phyloP scores from a whole-genome alignment of 1,284 basidiomycete species.

The Malassezia japonica region DNA sequence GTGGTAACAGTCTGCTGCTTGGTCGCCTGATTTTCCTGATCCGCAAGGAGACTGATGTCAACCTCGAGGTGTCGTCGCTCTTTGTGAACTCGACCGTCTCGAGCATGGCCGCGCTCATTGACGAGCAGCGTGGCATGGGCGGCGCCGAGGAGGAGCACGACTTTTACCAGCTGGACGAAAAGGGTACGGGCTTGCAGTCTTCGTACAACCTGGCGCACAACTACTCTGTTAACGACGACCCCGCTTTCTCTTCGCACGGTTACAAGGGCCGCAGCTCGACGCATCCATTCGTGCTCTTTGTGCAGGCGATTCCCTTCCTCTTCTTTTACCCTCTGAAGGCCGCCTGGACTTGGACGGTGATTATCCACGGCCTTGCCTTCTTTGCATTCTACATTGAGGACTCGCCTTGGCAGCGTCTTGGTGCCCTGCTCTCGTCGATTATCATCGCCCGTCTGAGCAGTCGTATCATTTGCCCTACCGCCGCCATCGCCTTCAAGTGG shows the following conservation, averaged over 20 bases:
- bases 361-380: constrained; percentile 46
- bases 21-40: constrained; percentile 45
- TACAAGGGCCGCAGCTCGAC: constrained; percentile 44
- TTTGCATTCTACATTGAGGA: constrained; percentile 48
- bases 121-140: constrained; percentile 31
- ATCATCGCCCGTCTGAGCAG: constrained; percentile 42
- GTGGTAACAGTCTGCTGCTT: constrained; percentile 46
- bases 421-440: constrained; percentile 42
- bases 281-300: constrained; percentile 41
- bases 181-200: constrained; percentile 30
- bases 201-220: constrained; percentile 27
- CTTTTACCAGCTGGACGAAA: constrained; percentile 43
- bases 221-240: constrained; percentile 39
- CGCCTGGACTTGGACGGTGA: constrained; percentile 48
- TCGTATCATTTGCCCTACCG: constrained; percentile 47
- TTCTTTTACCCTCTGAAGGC: constrained; percentile 48
- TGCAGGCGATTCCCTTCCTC: constrained; percentile 42
- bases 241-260: constrained; percentile 41
- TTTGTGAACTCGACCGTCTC: constrained; percentile 47
- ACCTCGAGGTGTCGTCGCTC: constrained; percentile 43
- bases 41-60: constrained; percentile 46
- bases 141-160: constrained; percentile 33
- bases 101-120: constrained; percentile 41
- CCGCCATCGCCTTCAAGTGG: constrained; percentile 49
- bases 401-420: constrained; percentile 47